Conservation (phyloP, 768 basidiomycete genomes). For the Calocybe indica region DNA sequence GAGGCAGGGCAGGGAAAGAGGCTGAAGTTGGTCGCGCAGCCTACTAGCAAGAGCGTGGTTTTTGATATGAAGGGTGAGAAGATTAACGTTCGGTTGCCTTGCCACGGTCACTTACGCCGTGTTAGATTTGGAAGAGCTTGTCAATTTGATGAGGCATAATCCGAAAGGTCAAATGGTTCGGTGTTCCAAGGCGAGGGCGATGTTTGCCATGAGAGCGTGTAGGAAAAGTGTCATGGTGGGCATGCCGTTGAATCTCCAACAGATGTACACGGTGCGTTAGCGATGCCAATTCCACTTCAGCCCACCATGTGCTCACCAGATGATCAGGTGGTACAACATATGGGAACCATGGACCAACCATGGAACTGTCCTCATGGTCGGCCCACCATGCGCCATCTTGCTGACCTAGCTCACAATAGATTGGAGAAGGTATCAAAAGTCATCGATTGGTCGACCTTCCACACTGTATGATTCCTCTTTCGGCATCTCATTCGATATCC, state of each 20-base stretch:
- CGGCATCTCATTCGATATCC: too few species aligned
- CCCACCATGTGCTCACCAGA: background rate
- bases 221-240: conserved; percentile 97
- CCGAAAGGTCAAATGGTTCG: conserved; percentile 81
- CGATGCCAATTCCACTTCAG: background rate
- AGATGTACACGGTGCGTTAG: conserved; percentile 70
- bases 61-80: conserved; percentile 81
- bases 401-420: conserved; percentile 35
- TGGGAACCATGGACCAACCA: conserved; percentile 81
- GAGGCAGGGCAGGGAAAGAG: conserved; percentile 28
- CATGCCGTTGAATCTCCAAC: conserved; percentile 64
- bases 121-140: conserved; percentile 87
- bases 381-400: conserved; percentile 76
- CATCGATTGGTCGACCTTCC: conserved; percentile 26
- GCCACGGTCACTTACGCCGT: background rate
- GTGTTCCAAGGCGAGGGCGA: conserved; percentile 86
- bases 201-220: conserved; percentile 98
- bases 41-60: conserved; percentile 84
- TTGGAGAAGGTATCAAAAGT: conserved; percentile 4
- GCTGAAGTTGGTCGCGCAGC: conserved; percentile 73
- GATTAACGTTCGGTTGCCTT: background rate
- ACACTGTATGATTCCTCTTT: too few species aligned
- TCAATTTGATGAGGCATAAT: conserved; percentile 77
- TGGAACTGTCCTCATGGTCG: conserved; percentile 89
- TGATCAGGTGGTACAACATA: conserved; percentile 65